Evolutionary conservation across 169 alveolate genomes (phyloP).

Genomic region (Plasmodium inui): DNA sequence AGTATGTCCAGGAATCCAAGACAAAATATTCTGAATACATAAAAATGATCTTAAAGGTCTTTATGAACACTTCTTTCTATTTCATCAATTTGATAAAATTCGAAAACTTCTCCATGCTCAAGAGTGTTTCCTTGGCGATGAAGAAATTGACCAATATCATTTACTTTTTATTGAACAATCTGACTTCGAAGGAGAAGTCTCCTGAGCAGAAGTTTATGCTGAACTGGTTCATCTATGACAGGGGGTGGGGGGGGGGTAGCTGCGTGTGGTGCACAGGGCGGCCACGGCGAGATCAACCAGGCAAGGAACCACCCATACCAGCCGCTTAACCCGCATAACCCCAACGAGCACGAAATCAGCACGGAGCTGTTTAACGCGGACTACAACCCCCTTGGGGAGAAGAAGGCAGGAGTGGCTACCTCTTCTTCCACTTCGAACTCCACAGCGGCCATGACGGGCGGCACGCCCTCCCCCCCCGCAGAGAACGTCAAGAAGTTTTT

Average conservation of each 20-base stretch:
- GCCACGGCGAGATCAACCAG: neutral
- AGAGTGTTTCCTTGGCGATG: slow-evolving; percentile 69
- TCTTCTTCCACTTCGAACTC: neutral
- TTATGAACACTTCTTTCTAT: slow-evolving; percentile 63
- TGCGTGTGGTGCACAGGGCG: no score
- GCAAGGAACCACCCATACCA: neutral
- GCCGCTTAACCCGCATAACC: neutral
- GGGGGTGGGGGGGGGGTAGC: no score
- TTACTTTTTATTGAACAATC: slow-evolving; percentile 21
- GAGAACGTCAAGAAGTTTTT: slow-evolving; percentile 35
- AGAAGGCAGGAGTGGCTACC: neutral
- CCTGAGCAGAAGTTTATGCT: neutral
- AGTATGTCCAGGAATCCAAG: slow-evolving; percentile 56
- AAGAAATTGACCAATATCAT: slow-evolving; percentile 51
- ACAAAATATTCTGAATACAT: slow-evolving; percentile 62
- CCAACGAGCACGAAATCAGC: slow-evolving; percentile 16
- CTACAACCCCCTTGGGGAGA: neutral
- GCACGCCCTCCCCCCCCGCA: neutral
- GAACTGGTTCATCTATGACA: neutral
- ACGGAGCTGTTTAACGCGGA: slow-evolving; percentile 51
- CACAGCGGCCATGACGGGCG: neutral
- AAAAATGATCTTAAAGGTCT: slow-evolving; percentile 43
- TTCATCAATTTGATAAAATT: slow-evolving; percentile 48
- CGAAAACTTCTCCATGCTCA: slow-evolving; percentile 40
- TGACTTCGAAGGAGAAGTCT: slow-evolving; percentile 33